Evolutionary conservation across 2,329 filamentous ascomycete genomes (phyloP), one percentile per base, ranked within the genome.

Genomic region (Alternaria ethzedia): DNA sequence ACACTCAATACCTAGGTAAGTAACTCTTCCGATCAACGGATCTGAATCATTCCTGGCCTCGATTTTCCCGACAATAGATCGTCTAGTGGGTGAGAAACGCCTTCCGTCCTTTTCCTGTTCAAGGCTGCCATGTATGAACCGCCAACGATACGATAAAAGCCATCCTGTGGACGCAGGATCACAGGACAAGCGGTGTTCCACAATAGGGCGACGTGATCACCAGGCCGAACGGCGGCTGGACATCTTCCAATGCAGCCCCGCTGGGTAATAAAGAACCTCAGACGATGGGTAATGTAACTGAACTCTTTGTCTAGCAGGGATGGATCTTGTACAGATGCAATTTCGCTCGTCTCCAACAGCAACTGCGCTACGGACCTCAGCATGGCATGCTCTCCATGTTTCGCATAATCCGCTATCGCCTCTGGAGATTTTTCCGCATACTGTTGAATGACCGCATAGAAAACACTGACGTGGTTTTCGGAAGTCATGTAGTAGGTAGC

Each of bases 391-490:
- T 36, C 32, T 36, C 32, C 32, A 8, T n/a, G 0, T n/a, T 5
- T 41, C 5, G 32, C 15, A 41, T 10, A 41, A 2, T 10, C 9
- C 7, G 32, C 15, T 41, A 10, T n/a, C 1, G 32, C 4, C 1
- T 5, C 15, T 3, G 15, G 15, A n/a, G 8, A 41, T n/a, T 2
- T n/a, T 41, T n/a, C 7, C 1, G 6, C 6, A 0, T 2, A 8
- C 4, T 10, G 2, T 41, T 41, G 32, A 41, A 2, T 3, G 5
- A 1, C 2, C 8, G 32, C 4, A 1, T 41, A 41, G 32, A 41
- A 41, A n/a, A 4, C 15, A n/a, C 32, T n/a, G 15, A 41, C 32
- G 8, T 41, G 32, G 15, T 41, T 41, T 41, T 41, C 32, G 8
- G 32, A 41, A 41, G 32, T 41, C 15, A 41, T 5, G 15, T n/a